Conservation (phyloP, 257 asterid species). For the Solanum gandarillasii region DNA sequence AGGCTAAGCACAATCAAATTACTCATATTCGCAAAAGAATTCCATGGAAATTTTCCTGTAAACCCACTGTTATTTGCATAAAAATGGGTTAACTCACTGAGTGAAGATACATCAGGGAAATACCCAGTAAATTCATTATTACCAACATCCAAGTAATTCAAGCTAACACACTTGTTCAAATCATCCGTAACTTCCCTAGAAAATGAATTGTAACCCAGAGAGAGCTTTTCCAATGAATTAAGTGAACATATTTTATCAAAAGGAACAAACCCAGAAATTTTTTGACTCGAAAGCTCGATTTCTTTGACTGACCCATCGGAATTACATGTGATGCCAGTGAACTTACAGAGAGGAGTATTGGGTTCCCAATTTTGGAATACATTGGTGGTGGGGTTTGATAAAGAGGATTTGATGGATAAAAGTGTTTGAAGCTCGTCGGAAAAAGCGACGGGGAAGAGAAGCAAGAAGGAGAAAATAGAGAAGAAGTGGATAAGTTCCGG, state of each 20-base stretch:
- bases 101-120: constrained; percentile 39
- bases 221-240: constrained; percentile 43
- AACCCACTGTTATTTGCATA: constrained; percentile 60
- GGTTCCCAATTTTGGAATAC: constrained; percentile 56
- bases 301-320: constrained; percentile 32
- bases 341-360: constrained; percentile 19
- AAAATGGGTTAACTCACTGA: constrained; percentile 30
- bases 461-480: constrained; percentile 12
- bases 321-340: constrained; percentile 56
- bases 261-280: constrained; percentile 42
- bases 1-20: constrained; percentile 43
- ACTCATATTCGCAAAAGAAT: constrained; percentile 33
- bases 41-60: constrained; percentile 66
- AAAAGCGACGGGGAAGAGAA: constrained; percentile 21
- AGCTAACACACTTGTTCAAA: constrained; percentile 34
- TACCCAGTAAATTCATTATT: constrained; percentile 48
- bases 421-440: constrained; percentile 61
- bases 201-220: constrained; percentile 43
- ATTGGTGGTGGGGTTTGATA: constrained; percentile 21
- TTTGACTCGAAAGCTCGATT: constrained; percentile 47
- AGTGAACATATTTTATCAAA: constrained; percentile 39
- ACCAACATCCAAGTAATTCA: constrained; percentile 57
- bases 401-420: constrained; percentile 40
- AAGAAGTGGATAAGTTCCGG: constrained; percentile 14
- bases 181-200: constrained; percentile 28